Evolutionary conservation across 345 rosid genomes (phyloP), one percentile per base, ranked within the genome.

Genomic region (Microcos paniculata): DNA sequence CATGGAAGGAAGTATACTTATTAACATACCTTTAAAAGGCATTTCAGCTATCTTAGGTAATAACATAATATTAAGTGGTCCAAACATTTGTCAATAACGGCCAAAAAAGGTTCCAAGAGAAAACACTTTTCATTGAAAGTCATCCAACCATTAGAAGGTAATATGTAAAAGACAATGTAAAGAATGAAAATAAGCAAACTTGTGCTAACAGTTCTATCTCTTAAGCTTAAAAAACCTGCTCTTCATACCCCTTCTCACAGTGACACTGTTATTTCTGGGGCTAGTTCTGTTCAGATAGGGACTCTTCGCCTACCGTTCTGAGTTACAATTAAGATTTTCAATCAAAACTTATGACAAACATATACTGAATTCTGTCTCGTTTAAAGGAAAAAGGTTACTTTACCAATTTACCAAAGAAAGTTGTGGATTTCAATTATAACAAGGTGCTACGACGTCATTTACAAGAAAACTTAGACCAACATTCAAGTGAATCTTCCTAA

Each of bases 1-100:
- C 65, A 80, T 21, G 35, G 26, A 51, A 33, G 62, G 70, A 75
- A 70, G 59, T 19, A 48, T 61, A 65, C 76, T 43, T 56, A 31
- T 70, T 74, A 46, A 56, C 51, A 65, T 70, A 76, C 52, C 59
- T 80, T 78, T 31, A 42, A 31, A 15, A 72, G 77, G 63, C 15
- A 57, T 26, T 67, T 46, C 53, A 43, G 33, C 51, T 12, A 74
- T 76, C 26, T 61, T 49, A 55, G 59, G 52, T 40, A 59, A 66
- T 40, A 77, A 76, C 33, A 57, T 21, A 43, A 62, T 48, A 61
- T 24, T 70, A 75, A 65, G 77, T 66, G 48, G 49, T 70, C 45
- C 9, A 79, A 69, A 24, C 38, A 23, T 57, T 56, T 18, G 16
- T 42, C 45, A 51, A 46, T 0, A 69, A 42, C 46, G 31, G 48